A percentile compares a stretch with the other conserved stretches of the same genome.
These are phyloP conservation scores for Boletus sp. DNA, from an alignment of 768 basidiomycete species.

Conservation along the genomic window DNA sequence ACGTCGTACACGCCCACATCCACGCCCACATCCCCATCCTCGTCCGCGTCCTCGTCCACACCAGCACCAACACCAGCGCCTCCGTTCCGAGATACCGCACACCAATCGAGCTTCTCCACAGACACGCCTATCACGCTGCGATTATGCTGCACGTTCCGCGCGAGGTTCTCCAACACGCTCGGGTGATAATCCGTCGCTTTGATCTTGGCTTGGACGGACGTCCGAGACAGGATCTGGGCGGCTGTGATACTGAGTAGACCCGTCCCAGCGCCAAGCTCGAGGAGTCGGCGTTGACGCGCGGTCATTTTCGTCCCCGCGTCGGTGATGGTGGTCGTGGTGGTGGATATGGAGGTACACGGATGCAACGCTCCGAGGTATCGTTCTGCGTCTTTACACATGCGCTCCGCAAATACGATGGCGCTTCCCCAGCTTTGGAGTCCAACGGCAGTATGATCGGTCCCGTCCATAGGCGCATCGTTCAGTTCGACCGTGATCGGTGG, in stretches of 20 bases:
- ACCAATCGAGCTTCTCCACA: constrained; percentile 67
- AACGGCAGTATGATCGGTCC: constrained; percentile 72
- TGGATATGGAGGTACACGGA: neutral
- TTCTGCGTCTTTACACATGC: constrained; percentile 51
- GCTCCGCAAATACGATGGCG: constrained; percentile 66
- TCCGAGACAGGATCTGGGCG: constrained; percentile 44
- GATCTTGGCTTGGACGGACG: constrained; percentile 31
- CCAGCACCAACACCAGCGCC: constrained; percentile 5
- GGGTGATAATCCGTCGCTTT: constrained; percentile 80
- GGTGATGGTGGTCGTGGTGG: neutral
- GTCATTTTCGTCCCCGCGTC: neutral
- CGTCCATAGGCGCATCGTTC: constrained; percentile 65
- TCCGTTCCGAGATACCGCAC: constrained; percentile 35
- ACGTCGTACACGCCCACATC: constrained; percentile 49
- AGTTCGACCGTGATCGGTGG: constrained; percentile 48
- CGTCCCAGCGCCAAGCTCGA: constrained; percentile 87
- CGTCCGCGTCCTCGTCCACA: constrained; percentile 1
- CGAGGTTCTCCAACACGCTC: constrained; percentile 68
- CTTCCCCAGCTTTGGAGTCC: constrained; percentile 87
- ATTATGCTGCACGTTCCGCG: constrained; percentile 57
- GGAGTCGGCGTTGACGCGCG: constrained; percentile 38
- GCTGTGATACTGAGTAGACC: constrained; percentile 75
- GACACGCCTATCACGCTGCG: constrained; percentile 31
- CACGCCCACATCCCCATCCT: neutral
- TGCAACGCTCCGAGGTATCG: constrained; percentile 35